Evolutionary conservation across 352 stramenopile species (phyloP).

Genomic region (Pythium chondricola): DNA sequence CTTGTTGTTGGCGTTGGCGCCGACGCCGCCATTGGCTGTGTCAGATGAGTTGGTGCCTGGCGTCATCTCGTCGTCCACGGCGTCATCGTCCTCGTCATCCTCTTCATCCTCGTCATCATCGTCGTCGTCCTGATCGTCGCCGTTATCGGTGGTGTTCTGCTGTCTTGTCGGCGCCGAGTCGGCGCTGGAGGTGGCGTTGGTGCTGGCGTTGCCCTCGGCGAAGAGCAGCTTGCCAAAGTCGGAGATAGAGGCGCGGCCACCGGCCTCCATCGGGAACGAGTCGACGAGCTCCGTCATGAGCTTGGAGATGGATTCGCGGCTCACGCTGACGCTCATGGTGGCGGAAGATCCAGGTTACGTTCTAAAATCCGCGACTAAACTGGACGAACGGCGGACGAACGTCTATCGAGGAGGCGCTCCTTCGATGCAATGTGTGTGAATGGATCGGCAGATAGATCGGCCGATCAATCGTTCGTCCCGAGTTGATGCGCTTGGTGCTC

Average conservation of each 20-base stretch:
- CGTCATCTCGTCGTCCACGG: constrained; percentile 12
- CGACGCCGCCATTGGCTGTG: not conserved
- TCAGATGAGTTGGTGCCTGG: no score
- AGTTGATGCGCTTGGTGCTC: no score
- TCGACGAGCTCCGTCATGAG: constrained; percentile 83
- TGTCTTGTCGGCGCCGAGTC: not conserved
- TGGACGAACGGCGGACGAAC: no score
- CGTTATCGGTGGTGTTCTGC: not conserved
- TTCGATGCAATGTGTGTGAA: no score
- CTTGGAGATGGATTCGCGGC: constrained; percentile 79
- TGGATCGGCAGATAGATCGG: no score
- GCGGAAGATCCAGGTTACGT: no score
- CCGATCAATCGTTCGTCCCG: no score
- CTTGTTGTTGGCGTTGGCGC: constrained; percentile 34
- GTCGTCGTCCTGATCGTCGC: constrained; percentile 9
- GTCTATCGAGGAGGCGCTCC: no score
- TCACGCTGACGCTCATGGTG: constrained; percentile 75
- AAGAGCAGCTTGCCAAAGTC: constrained; percentile 86
- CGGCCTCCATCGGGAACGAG: constrained; percentile 70
- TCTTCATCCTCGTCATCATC: constrained; percentile 16
- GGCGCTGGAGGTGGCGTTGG: not conserved
- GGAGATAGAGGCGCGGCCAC: constrained; percentile 74
- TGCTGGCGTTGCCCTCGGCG: constrained; percentile 46
- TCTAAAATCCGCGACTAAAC: no score
- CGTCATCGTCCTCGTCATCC: constrained; percentile 12